phyloP scores from a whole-genome alignment of 352 stramenopile species.

The Aphanomyces stellatus region DNA sequence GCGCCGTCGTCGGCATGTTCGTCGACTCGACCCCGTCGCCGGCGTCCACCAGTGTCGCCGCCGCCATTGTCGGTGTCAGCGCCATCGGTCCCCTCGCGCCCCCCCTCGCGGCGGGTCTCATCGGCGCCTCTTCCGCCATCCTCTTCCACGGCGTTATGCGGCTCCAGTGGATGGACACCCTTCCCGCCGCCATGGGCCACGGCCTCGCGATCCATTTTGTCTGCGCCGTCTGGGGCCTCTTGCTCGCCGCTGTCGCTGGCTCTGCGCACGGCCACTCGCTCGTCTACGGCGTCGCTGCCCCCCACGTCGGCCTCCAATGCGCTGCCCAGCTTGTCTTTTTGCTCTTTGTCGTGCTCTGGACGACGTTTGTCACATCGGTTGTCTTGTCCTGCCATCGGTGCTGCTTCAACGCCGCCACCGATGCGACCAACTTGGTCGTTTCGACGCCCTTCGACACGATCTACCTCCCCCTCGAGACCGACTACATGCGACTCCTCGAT shows the following conservation, averaged over 20 bases:
- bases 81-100: not conserved
- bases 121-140: not conserved
- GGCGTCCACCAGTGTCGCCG: not conserved
- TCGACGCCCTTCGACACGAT: no score
- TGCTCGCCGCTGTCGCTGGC: not conserved
- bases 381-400: no score
- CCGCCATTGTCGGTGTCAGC: not conserved
- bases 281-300: not conserved
- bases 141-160: not conserved
- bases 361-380: no score
- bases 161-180: not conserved
- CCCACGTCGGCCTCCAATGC: no score
- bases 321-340: no score
- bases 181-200: not conserved
- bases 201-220: not conserved
- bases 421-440: no score
- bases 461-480: no score
- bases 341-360: no score
- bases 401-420: no score
- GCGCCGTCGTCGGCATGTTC: not conserved
- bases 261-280: not conserved
- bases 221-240: not conserved
- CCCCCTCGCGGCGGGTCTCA: not conserved
- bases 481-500: no score
- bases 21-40: not conserved